Conservation (phyloP, 2,329 filamentous ascomycete species). For the Botrytis byssoidea region DNA sequence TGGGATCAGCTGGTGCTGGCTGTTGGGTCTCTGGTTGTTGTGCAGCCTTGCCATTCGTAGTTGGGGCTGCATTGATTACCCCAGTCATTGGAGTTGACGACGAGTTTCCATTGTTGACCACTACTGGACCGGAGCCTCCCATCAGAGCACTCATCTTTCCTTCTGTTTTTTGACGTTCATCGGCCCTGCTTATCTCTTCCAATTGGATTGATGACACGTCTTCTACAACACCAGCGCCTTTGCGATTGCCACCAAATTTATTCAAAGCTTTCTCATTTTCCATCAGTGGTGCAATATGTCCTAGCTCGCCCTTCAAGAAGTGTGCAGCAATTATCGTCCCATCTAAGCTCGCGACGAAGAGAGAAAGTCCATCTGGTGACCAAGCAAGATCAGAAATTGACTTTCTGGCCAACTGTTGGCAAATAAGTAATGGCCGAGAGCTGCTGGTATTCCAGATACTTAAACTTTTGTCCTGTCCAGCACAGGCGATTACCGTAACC, state of each 20-base stretch:
- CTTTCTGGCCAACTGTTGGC: constrained; percentile 85
- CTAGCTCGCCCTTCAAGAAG: constrained; percentile 85
- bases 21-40: constrained; percentile 42
- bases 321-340: constrained; percentile 79
- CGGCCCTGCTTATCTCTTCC: constrained; percentile 89
- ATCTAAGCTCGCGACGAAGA: constrained; percentile 86
- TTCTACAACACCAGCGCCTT: constrained; percentile 87
- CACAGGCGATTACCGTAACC: constrained; percentile 94
- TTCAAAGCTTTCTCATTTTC: constrained; percentile 92
- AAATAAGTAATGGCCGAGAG: constrained; percentile 83
- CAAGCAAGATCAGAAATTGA: constrained; percentile 93
- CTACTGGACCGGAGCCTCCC: constrained; percentile 65
- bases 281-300: constrained; percentile 79
- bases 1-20: constrained; percentile 47
- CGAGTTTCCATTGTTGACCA: constrained; percentile 37
- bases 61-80: constrained; percentile 24
- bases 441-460: constrained; percentile 98
- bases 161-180: constrained; percentile 84
- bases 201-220: constrained; percentile 84
- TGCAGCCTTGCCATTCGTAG: constrained; percentile 31
- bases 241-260: constrained; percentile 85
- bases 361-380: constrained; percentile 84
- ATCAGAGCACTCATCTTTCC: constrained; percentile 98
- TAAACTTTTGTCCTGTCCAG: constrained; percentile 92
- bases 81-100: constrained; percentile 30